Evolutionary conservation across 306 rosid genomes (phyloP).

Genomic region (Cucumis cinereus): DNA sequence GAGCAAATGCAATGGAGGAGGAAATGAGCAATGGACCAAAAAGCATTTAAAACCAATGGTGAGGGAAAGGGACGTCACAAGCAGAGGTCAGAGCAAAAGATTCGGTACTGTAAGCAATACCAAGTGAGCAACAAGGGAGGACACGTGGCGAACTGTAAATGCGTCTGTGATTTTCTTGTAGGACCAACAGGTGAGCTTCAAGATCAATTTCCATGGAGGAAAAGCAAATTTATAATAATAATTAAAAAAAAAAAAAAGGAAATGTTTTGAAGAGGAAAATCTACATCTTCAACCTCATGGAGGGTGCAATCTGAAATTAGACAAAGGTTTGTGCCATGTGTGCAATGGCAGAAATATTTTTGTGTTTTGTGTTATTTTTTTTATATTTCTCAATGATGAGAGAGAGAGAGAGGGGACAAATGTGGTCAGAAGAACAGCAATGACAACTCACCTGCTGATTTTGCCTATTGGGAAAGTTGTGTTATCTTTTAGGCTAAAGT

Average conservation of each 20-base stretch:
- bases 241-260: too few species aligned
- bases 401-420: slow-evolving; percentile 6
- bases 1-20: slow-evolving; percentile 10
- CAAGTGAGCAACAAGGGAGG: not conserved
- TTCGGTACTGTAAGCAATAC: slow-evolving; percentile 12
- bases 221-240: not conserved
- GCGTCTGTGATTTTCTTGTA: not conserved
- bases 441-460: slow-evolving; percentile 13
- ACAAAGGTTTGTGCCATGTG: slow-evolving; percentile 16
- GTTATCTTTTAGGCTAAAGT: not conserved
- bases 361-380: not conserved
- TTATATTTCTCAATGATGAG: slow-evolving; percentile 18
- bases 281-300: slow-evolving; percentile 7
- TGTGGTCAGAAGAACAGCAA: not conserved
- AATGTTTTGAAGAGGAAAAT: slow-evolving; percentile 3
- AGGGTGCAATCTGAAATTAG: slow-evolving; percentile 14
- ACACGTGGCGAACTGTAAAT: slow-evolving; percentile 24
- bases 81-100: slow-evolving; percentile 10
- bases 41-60: slow-evolving; percentile 19
- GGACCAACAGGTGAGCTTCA: slow-evolving; percentile 12
- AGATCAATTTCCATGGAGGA: slow-evolving; percentile 1
- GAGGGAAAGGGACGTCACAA: slow-evolving; percentile 16
- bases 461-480: not conserved
- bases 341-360: not conserved
- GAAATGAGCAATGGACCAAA: slow-evolving; percentile 13